These are phyloP conservation scores for Aschersonia sp. DNA, from an alignment of 2,329 filamentous ascomycete species.

Conservation along the genomic window DNA sequence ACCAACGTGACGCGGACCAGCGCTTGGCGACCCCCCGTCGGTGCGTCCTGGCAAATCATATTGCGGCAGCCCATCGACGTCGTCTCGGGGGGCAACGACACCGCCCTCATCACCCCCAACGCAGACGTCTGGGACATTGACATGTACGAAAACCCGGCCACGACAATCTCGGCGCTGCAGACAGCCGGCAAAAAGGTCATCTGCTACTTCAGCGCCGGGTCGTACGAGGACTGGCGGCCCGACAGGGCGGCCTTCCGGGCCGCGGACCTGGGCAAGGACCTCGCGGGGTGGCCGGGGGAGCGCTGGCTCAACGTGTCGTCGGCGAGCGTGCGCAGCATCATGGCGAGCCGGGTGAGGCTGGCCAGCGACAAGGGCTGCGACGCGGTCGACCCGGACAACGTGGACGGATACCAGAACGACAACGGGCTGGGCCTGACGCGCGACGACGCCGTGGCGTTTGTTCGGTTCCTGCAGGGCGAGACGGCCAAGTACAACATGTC, in stretches of 20 bases:
- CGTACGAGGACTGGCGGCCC: conserved; percentile 47
- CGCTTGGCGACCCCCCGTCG: conserved; percentile 36
- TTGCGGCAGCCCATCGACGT: conserved; percentile 29
- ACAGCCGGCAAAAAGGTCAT: conserved; percentile 47
- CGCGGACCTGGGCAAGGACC: conserved; percentile 39
- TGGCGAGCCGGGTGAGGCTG: conserved; percentile 42
- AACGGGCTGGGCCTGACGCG: conserved; percentile 42
- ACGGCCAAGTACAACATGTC: conserved; percentile 40
- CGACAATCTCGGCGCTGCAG: conserved; percentile 37
- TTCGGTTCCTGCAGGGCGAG: conserved; percentile 43
- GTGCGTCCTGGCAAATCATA: conserved; percentile 47
- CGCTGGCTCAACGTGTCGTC: conserved; percentile 49
- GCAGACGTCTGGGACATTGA: conserved; percentile 34
- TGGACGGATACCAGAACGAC: conserved; percentile 51
- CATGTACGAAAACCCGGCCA: conserved; percentile 37
- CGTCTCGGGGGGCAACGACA: background rate
- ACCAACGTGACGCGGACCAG: background rate
- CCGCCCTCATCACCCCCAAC: conserved; percentile 21
- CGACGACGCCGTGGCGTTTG: conserved; percentile 40
- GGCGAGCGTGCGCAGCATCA: conserved; percentile 45
- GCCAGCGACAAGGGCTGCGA: conserved; percentile 50
- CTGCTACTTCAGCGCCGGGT: conserved; percentile 61
- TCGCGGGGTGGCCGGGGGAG: conserved; percentile 52
- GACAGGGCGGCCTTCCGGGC: conserved; percentile 40
- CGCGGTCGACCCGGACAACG: conserved; percentile 57